Base-by-base conservation (phyloP, 805 yeast species). In the Starmerella floricola region DNA sequence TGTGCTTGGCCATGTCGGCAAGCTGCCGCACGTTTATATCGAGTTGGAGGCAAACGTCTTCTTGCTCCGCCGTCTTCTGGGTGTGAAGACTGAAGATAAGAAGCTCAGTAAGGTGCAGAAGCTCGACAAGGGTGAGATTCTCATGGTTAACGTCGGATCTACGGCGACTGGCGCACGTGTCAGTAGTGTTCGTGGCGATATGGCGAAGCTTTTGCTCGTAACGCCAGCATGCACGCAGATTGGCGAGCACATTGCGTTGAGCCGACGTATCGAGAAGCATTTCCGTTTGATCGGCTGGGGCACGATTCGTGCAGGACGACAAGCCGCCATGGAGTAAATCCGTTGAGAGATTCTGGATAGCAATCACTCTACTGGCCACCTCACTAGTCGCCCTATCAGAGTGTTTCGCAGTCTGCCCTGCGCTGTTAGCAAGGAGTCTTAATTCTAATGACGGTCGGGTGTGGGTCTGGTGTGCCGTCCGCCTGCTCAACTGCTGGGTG, bases 271-370 rank as follows among this genome's bases (percentile, higher is more conserved):
- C 57, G 99, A 91, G 63, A 88, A 88, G 76, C 99, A 91, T 66
- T 91, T 96, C 95, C 91, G 99, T 74, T 74, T 91, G 63, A 91
- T 91, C 68, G 99, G 99, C 58, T 91, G 99, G 99, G 99, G 98
- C 56, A 86, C 95, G 39, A 88, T 87, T 63, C 82, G 82, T 68
- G 85, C 83, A 67, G 52, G 52, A 11, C 41, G 50, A 19, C 47
- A 48, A 37, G 52, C 52, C 8, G 27, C 41, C 8, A 35, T 40
- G 17, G 41, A 48, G 34, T 40, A 34, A 31, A 4, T 6, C 24
- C 33, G 8, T n/a, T n/a, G n/a, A n/a, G n/a, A n/a, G n/a, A n/a
- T n/a, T n/a, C n/a, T n/a, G n/a, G n/a, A n/a, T n/a, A n/a, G n/a
- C n/a, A n/a, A n/a, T n/a, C n/a, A n/a, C n/a, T n/a, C n/a, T n/a